phyloP scores from a whole-genome alignment of 2,329 filamentous ascomycete genomes.

The Penicillium sp. region DNA sequence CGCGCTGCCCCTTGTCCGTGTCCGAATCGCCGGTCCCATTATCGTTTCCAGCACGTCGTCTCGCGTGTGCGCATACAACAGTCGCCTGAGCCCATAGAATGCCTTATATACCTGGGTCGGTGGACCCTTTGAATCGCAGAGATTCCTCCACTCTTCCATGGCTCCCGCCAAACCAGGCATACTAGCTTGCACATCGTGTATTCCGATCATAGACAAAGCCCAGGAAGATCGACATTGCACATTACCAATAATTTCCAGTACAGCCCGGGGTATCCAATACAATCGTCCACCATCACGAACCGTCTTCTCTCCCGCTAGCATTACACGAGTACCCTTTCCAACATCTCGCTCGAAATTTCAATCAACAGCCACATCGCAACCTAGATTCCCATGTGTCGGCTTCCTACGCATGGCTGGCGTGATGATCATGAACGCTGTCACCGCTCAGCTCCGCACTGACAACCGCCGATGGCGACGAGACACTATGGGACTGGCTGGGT shows the following conservation, averaged over 20 bases:
- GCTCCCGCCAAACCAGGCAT: constrained; percentile 1
- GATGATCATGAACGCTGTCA: constrained; percentile 4
- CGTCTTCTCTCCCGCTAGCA: too few species aligned
- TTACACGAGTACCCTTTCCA: too few species aligned
- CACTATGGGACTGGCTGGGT: constrained; percentile 13
- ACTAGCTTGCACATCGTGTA: too few species aligned
- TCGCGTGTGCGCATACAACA: too few species aligned
- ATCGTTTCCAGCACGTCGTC: background rate
- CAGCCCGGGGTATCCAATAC: constrained; percentile 5
- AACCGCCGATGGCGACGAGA: constrained; percentile 7
- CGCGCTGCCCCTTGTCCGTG: too few species aligned
- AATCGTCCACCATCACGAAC: background rate
- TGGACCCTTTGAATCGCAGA: constrained; percentile 2
- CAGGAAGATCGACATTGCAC: background rate
- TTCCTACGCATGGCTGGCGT: background rate
- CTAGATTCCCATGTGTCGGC: background rate
- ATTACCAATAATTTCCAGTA: background rate
- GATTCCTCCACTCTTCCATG: background rate
- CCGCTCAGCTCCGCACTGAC: constrained; percentile 12
- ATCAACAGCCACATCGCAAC: too few species aligned
- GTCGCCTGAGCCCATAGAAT: too few species aligned
- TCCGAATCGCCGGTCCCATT: too few species aligned
- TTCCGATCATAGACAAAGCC: background rate
- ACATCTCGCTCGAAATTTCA: too few species aligned
- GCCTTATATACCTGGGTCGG: constrained; percentile 14